Percentiles rank a stretch among this genome's conserved stretches.
phyloP scores from a whole-genome alignment of 345 rosid species.

The Aegle marmelos region DNA sequence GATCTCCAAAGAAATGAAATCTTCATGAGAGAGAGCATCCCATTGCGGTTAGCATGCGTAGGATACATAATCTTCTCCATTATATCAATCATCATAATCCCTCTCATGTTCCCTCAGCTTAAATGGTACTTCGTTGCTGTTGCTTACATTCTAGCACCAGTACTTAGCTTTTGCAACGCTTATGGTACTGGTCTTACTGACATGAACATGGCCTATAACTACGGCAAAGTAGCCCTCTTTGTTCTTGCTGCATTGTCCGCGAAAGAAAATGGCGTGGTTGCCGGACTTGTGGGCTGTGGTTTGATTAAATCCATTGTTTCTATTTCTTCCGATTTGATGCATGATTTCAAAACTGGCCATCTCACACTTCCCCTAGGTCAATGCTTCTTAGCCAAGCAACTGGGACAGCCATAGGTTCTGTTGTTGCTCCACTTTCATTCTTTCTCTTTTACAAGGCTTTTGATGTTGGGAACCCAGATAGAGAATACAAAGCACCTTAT shows the following conservation, averaged over 20 bases:
- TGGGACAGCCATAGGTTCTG: slow-evolving; percentile 81
- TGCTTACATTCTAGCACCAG: slow-evolving; percentile 83
- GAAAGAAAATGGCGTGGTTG: slow-evolving; percentile 68
- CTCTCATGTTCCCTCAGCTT: slow-evolving; percentile 82
- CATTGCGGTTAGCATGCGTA: slow-evolving; percentile 70
- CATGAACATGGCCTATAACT: slow-evolving; percentile 96
- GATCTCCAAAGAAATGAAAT: slow-evolving; percentile 57
- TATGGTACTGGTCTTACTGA: slow-evolving; percentile 93
- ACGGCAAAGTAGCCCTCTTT: slow-evolving; percentile 87
- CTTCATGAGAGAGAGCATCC: slow-evolving; percentile 71
- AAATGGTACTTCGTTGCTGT: slow-evolving; percentile 88
- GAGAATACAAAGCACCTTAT: slow-evolving; percentile 91
- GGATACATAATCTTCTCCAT: slow-evolving; percentile 68
- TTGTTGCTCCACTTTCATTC: slow-evolving; percentile 86
- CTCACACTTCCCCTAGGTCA: slow-evolving; percentile 82
- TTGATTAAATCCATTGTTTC: slow-evolving; percentile 83
- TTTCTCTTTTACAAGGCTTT: slow-evolving; percentile 85
- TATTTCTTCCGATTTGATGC: slow-evolving; percentile 89
- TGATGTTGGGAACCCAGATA: slow-evolving; percentile 79
- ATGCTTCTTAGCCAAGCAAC: slow-evolving; percentile 88
- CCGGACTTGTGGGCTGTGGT: slow-evolving; percentile 87
- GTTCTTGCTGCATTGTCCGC: slow-evolving; percentile 73
- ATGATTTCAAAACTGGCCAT: slow-evolving; percentile 87
- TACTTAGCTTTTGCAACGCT: slow-evolving; percentile 93
- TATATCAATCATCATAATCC: slow-evolving; percentile 64